These are phyloP conservation scores for Porodaedalea pini DNA, from an alignment of 1,284 basidiomycete genomes.

Conservation along the genomic window DNA sequence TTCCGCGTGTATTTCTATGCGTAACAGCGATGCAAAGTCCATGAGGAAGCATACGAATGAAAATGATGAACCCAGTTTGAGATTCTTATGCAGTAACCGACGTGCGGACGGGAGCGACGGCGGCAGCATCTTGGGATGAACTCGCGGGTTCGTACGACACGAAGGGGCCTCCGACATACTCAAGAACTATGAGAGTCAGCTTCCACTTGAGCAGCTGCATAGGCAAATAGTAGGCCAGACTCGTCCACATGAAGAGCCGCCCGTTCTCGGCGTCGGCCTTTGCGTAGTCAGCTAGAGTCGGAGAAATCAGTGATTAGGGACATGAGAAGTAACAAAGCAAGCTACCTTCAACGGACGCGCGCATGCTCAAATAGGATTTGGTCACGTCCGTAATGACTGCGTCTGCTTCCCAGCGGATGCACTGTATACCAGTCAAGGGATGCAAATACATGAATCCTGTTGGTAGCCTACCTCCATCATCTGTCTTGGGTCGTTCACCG, in stretches of 20 bases:
- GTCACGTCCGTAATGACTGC: slow-evolving; percentile 90
- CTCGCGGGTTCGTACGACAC: slow-evolving; percentile 27
- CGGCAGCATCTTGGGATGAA: not conserved
- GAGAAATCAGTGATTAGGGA: not conserved
- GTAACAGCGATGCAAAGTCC: not conserved
- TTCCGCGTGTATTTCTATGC: not conserved
- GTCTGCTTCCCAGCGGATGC: slow-evolving; percentile 83
- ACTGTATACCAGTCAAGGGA: slow-evolving; percentile 18
- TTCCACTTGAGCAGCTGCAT: slow-evolving; percentile 32
- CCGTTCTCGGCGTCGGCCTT: slow-evolving; percentile 56
- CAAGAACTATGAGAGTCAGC: slow-evolving; percentile 35
- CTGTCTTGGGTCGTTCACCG: slow-evolving; percentile 86
- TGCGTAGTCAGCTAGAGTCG: slow-evolving; percentile 59
- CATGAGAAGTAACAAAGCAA: slow-evolving; percentile 1
- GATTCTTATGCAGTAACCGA: not conserved
- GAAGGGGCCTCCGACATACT: slow-evolving; percentile 55
- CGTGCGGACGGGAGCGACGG: not conserved
- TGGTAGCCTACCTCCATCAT: slow-evolving; percentile 80
- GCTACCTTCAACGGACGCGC: slow-evolving; percentile 60
- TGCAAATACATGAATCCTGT: slow-evolving; percentile 1
- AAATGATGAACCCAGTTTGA: too few relatives aligned
- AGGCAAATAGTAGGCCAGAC: slow-evolving; percentile 57
- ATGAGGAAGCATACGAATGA: not conserved
- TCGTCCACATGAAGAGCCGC: slow-evolving; percentile 76
- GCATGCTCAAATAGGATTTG: slow-evolving; percentile 70